Evolutionary conservation across 768 basidiomycete genomes (phyloP).

Genomic region (Kwoniella newhampshirensis): DNA sequence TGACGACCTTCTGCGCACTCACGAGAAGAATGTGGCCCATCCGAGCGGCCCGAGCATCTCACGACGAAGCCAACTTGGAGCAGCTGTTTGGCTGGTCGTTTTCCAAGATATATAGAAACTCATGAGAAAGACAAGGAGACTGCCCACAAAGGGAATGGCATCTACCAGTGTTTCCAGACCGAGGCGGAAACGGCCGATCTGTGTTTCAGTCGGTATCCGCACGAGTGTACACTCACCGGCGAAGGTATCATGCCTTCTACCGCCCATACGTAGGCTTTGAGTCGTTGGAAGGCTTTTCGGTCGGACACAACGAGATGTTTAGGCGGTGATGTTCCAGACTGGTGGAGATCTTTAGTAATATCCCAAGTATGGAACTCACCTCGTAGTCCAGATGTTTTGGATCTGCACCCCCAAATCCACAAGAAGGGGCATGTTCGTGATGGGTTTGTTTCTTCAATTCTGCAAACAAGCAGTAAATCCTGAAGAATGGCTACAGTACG

Average conservation of each 20-base stretch:
- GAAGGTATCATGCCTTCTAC: slow-evolving; percentile 5
- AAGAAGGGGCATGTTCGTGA: background rate
- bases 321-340: background rate
- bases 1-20: background rate
- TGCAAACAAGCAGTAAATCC: slow-evolving; percentile 8
- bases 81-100: background rate
- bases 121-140: background rate
- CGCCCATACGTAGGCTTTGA: slow-evolving; percentile 3
- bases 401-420: background rate
- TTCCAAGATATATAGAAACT: background rate
- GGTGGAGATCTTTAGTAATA: background rate
- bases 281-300: background rate
- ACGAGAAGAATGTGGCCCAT: background rate
- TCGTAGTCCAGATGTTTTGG: slow-evolving; percentile 6
- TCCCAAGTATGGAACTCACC: background rate
- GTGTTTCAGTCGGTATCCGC: background rate
- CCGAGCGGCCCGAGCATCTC: slow-evolving; percentile 9
- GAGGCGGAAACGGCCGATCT: background rate
- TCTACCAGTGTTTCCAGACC: slow-evolving; percentile 1
- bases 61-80: background rate
- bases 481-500: slow-evolving; percentile 10
- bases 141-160: slow-evolving; percentile 3
- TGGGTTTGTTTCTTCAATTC: background rate
- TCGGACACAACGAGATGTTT: background rate
- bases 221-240: slow-evolving; percentile 1